Evolutionary conservation across 192 early-diverging fungal species (phyloP).

Genomic region (Coemansia reversa): DNA sequence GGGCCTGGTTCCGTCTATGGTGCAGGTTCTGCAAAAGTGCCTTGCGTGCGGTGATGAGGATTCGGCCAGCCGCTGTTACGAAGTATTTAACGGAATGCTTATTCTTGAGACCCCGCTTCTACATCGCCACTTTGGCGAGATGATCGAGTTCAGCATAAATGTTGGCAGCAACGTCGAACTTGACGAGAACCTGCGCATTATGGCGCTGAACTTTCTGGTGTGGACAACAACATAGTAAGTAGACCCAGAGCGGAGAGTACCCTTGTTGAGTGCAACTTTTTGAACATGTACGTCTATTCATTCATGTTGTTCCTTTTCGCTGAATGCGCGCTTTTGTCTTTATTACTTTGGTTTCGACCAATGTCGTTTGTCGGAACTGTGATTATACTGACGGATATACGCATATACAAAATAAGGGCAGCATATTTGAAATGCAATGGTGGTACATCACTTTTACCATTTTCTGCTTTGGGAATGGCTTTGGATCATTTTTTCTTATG

Average conservation of each 20-base stretch:
- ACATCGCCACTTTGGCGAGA: slow-evolving; percentile 72
- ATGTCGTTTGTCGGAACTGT: not conserved
- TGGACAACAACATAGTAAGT: slow-evolving; percentile 69
- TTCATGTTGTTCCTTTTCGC: not conserved
- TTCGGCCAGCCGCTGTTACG: slow-evolving; percentile 74
- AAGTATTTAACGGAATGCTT: slow-evolving; percentile 82
- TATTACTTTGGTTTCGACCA: not conserved
- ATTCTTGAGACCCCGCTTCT: slow-evolving; percentile 79
- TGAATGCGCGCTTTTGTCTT: not conserved
- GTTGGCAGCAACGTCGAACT: slow-evolving; percentile 69
- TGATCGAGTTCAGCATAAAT: slow-evolving; percentile 78
- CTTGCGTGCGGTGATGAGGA: slow-evolving; percentile 74
- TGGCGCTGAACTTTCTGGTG: slow-evolving; percentile 74
- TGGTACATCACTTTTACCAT: not conserved
- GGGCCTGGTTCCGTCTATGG: slow-evolving; percentile 78
- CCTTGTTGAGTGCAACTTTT: not conserved
- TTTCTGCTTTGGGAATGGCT: not conserved
- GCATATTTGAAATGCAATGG: not conserved
- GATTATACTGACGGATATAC: not conserved
- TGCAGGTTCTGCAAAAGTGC: slow-evolving; percentile 78
- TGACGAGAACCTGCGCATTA: slow-evolving; percentile 69
- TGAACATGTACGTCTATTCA: not conserved
- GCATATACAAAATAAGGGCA: not conserved
- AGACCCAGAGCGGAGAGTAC: slow-evolving; percentile 1
- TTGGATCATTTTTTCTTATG: too few relatives aligned